Base-by-base conservation (phyloP, 768 basidiomycete species). In the Psilocybe azurescens region DNA sequence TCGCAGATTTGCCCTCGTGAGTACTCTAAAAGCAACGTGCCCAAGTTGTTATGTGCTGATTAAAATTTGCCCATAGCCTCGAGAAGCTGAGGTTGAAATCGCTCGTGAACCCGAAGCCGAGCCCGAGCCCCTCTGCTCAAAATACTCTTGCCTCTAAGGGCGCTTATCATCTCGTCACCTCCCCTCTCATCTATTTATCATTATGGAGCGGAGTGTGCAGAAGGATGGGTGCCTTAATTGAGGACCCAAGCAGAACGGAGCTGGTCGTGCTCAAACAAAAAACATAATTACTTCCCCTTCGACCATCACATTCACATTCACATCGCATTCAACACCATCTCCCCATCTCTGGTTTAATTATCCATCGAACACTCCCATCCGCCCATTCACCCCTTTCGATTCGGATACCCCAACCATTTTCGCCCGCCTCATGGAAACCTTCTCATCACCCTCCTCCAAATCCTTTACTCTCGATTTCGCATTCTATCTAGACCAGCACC, bases 101-200 rank as follows among this genome's bases (percentile, higher is more conserved):
- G 61, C 61, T 60, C 61, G 65, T 14, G 59, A 60, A 58, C 55
- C 63, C 7, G 61, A 62, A 53, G 61, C 65, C 20, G 30, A 57
- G 13, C 61, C 65, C 1, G 62, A 56, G 39, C 65, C 65, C 51
- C 51, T 61, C 47, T 61, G 62, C 48, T 48, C 49, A 9, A 63
- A 63, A 61, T 63, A 63, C 39, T 2, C 41, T 13, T 66, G 65
- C 65, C 6, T 51, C 13, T 63, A 60, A 55, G 50, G 16, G 32
- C 6, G 20, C 41, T 13, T 44, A 44, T 16, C 51, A 32, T 36
- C 20, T 13, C 39, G 8, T 24, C 24, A 33, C 2, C 51, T 6
- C 53, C 53, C 33, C 60, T n/a, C 54, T 33, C 30, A 49, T 54
- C 28, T 49, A 56, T 33, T 44, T 10, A 28, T 11, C 20, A 36